Conservation (phyloP, 176 grass and related monocot species). For the Pharus latifolius region DNA sequence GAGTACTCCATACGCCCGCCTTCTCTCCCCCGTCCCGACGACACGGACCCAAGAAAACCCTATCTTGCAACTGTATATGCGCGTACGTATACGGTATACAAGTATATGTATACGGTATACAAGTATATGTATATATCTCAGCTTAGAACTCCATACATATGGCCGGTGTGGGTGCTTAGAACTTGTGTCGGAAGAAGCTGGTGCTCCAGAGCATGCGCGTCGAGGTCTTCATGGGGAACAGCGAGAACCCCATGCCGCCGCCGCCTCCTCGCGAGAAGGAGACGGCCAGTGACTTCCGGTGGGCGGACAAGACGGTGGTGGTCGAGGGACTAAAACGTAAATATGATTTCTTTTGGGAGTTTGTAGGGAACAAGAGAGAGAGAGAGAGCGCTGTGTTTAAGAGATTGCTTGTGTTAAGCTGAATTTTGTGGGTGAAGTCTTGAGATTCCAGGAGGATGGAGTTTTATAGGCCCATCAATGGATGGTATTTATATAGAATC, state of each 20-base stretch:
- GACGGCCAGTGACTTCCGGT: not conserved
- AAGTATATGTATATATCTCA: too few relatives aligned
- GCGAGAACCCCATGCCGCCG: slow-evolving; percentile 40
- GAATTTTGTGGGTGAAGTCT: not conserved
- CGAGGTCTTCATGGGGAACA: slow-evolving; percentile 76
- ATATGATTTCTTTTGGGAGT: not conserved
- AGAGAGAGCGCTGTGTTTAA: too few relatives aligned
- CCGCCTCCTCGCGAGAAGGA: not conserved
- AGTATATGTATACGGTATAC: too few relatives aligned
- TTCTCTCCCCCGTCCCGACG: not conserved
- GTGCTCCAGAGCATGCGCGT: slow-evolving; percentile 83
- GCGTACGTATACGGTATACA: not conserved
- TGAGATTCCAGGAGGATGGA: too few relatives aligned
- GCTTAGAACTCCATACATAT: too few relatives aligned
- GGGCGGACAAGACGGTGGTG: slow-evolving; percentile 15
- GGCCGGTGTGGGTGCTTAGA: slow-evolving; percentile 17
- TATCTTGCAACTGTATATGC: not conserved
- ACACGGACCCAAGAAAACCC: not conserved
- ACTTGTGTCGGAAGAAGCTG: slow-evolving; percentile 91
- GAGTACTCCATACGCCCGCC: slow-evolving; percentile 29
- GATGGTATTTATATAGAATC: too few relatives aligned
- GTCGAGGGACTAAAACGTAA: not conserved
- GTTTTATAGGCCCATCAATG: too few relatives aligned
- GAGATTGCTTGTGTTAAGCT: not conserved
- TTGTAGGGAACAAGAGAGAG: too few relatives aligned